Conservation (phyloP, 805 yeast species). For the Saccharomycopsis malanga region DNA sequence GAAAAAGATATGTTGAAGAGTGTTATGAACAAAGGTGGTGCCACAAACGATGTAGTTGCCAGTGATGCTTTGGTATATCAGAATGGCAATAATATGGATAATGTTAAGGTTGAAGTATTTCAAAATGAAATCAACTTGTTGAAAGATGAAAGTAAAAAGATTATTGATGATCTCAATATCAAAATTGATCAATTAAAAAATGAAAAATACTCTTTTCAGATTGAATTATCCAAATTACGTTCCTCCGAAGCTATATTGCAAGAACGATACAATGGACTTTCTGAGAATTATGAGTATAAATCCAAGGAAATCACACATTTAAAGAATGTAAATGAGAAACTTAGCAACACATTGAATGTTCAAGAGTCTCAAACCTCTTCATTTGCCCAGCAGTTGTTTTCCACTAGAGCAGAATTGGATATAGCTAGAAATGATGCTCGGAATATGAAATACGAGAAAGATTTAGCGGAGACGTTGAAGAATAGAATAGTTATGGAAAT, state of each 20-base stretch:
- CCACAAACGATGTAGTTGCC: neutral
- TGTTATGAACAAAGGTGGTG: neutral
- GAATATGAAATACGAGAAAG: slow-evolving; percentile 48
- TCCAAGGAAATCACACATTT: slow-evolving; percentile 42
- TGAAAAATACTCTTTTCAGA: slow-evolving; percentile 40
- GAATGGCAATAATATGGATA: slow-evolving; percentile 17
- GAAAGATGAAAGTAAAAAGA: slow-evolving; percentile 34
- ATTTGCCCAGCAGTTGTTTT: slow-evolving; percentile 48
- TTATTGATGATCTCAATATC: slow-evolving; percentile 42
- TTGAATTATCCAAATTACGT: slow-evolving; percentile 46
- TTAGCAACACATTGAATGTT: slow-evolving; percentile 37
- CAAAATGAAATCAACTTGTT: slow-evolving; percentile 27
- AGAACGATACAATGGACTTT: slow-evolving; percentile 41
- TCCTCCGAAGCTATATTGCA: slow-evolving; percentile 48
- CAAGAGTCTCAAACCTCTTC: slow-evolving; percentile 45
- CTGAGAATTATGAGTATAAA: slow-evolving; percentile 34
- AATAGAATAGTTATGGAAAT: slow-evolving; percentile 47
- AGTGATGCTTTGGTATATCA: neutral
- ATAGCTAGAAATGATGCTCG: slow-evolving; percentile 39
- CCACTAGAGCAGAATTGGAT: slow-evolving; percentile 41
- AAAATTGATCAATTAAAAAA: slow-evolving; percentile 35
- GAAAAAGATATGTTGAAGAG: slow-evolving; percentile 61
- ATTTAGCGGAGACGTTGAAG: slow-evolving; percentile 42
- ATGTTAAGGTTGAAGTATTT: no score
- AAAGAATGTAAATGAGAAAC: slow-evolving; percentile 30